These are phyloP conservation scores for Phyllosticta citrichinensis DNA, from an alignment of 2,329 filamentous ascomycete genomes.

Conservation along the genomic window DNA sequence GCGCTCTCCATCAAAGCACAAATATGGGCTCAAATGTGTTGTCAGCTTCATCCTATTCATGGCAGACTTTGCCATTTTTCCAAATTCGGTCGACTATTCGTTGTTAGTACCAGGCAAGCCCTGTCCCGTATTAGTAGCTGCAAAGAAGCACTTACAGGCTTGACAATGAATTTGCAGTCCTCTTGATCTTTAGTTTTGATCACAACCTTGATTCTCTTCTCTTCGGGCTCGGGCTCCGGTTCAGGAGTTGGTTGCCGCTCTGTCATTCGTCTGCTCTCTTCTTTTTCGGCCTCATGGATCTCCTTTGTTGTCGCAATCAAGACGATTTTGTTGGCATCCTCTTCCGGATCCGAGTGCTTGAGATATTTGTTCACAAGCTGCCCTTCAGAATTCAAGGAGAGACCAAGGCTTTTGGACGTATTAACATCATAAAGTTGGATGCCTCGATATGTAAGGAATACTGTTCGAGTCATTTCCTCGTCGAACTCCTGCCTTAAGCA, in stretches of 20 bases:
- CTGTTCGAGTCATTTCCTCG: conserved; percentile 37
- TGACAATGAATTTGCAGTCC: conserved; percentile 42
- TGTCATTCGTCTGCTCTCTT: conserved; percentile 27
- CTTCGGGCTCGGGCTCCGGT: conserved; percentile 1
- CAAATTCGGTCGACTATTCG: conserved; percentile 13
- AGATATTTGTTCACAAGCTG: conserved; percentile 19
- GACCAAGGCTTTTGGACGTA: conserved; percentile 56
- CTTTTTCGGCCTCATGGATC: conserved; percentile 45
- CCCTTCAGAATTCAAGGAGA: conserved; percentile 39
- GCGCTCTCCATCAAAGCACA: conserved; percentile 30
- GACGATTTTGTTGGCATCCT: conserved; percentile 51
- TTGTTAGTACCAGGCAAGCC: conserved; percentile 8
- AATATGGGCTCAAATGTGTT: conserved; percentile 16
- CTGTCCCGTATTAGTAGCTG: background rate
- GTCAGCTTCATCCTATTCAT: conserved; percentile 17
- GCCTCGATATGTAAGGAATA: conserved; percentile 73
- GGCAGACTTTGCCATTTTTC: conserved; percentile 20
- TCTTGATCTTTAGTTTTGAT: conserved; percentile 42
- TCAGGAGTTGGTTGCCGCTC: conserved; percentile 17
- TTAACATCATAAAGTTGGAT: conserved; percentile 65
- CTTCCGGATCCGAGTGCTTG: conserved; percentile 38
- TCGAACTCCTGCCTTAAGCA: conserved; percentile 49
- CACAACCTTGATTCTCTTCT: conserved; percentile 34
- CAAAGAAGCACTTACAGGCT: conserved; percentile 32
- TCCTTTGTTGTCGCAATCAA: conserved; percentile 69